Evolutionary conservation across 2,329 filamentous ascomycete species (phyloP), one percentile per base, ranked within the genome.

Genomic region (Sporothrix globosa): DNA sequence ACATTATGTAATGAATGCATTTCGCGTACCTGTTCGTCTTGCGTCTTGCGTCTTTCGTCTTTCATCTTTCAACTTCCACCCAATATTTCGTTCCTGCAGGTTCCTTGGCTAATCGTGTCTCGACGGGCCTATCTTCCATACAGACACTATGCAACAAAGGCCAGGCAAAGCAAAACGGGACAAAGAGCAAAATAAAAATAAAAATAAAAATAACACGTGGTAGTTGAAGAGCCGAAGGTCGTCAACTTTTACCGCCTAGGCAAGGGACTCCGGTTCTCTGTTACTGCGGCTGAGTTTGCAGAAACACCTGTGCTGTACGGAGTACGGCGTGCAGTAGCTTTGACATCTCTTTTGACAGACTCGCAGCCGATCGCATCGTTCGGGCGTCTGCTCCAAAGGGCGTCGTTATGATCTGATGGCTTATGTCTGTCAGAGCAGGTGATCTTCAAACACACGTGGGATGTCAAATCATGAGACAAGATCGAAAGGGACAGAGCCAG

Each of bases 91-190:
- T n/a, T 34, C 53, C 56, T 44, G 60, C 41, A 48, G 39, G 39
- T 17, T 65, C 60, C 13, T 24, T 65, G 41, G 60, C 60, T 65
- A 30, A 48, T 48, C 21, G 60, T 66, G 44, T 41, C 46, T 53
- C 21, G 27, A 50, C 46, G 63, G 46, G 46, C 46, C 46, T 52
- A 27, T 66, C 27, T 39, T 66, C 63, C 63, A 66, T 50, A 66
- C 46, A 66, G 63, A 50, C 63, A 52, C 46, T 41, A 52, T 50
- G 44, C 44, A 66, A 17, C 14, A 50, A 48, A 66, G 14, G 17
- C 9, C 63, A 53, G 17, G 60, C 60, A 34, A 24, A 34, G 13
- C 48, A 6, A 13, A 54, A 24, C 21, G 41, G 52, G 52, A 44
- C 30, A 44, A 67, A 53, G 30, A 44, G 48, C 10, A 24, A 24